These are phyloP conservation scores for Hericium rajendrae DNA, from an alignment of 768 basidiomycete species.

Conservation along the genomic window DNA sequence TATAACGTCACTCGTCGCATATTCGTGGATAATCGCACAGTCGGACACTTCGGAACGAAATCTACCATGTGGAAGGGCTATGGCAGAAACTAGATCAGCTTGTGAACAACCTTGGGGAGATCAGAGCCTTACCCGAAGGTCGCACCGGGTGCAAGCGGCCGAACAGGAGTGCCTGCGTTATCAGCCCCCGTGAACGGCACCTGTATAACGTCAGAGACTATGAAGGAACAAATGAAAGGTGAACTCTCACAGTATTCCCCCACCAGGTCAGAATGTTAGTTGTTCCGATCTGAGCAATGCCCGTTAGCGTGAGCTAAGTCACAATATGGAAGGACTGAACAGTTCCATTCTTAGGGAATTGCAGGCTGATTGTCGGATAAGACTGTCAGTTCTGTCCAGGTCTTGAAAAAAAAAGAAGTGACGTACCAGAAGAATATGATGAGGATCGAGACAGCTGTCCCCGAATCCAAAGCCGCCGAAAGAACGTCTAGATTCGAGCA, in stretches of 20 bases:
- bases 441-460: slow-evolving; percentile 47
- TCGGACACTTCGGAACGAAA: no score
- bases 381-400: no score
- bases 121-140: not conserved
- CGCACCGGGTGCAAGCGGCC: not conserved
- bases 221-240: not conserved
- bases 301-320: not conserved
- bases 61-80: no score
- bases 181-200: slow-evolving; percentile 1
- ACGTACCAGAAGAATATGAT: slow-evolving; percentile 40
- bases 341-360: slow-evolving; percentile 49
- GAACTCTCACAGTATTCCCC: slow-evolving; percentile 30
- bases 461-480: slow-evolving; percentile 61
- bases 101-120: no score
- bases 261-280: slow-evolving; percentile 53
- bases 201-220: not conserved
- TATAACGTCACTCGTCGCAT: no score
- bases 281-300: slow-evolving; percentile 33
- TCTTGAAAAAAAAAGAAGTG: not conserved
- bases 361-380: slow-evolving; percentile 23
- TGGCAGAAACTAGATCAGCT: no score
- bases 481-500: slow-evolving; percentile 39
- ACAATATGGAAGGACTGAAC: not conserved
- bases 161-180: not conserved
- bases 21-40: no score